Conservation (phyloP, 2,329 filamentous ascomycete genomes). For the Mycosphaerelloides madeirae region DNA sequence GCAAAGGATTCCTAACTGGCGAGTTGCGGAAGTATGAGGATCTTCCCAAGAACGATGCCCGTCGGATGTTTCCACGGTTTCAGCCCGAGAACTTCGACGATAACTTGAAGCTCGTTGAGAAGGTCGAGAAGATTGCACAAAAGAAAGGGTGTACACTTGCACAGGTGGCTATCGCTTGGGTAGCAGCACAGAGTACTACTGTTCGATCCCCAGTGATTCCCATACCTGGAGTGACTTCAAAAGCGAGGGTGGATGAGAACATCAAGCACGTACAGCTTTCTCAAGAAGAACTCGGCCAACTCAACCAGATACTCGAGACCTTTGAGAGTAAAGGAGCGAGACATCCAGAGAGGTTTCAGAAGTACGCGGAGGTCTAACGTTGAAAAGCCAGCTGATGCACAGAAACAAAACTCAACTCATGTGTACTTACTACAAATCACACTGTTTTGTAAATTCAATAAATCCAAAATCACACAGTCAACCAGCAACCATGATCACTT, state of each 20-base stretch:
- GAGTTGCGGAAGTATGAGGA: slow-evolving; percentile 49
- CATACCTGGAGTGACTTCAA: slow-evolving; percentile 37
- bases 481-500: slow-evolving; percentile 4
- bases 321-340: slow-evolving; percentile 37
- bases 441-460: no score
- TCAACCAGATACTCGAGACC: slow-evolving; percentile 47
- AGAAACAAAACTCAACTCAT: no score
- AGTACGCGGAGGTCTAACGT: slow-evolving; percentile 4
- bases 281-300: slow-evolving; percentile 44
- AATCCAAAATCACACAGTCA: background rate
- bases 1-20: slow-evolving; percentile 55
- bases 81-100: slow-evolving; percentile 56
- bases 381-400: no score
- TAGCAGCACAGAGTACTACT: slow-evolving; percentile 36
- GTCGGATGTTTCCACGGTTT: slow-evolving; percentile 53
- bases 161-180: slow-evolving; percentile 48
- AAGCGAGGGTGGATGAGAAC: slow-evolving; percentile 39
- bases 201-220: slow-evolving; percentile 42
- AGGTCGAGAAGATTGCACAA: slow-evolving; percentile 54
- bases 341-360: slow-evolving; percentile 3
- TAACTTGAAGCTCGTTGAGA: slow-evolving; percentile 58
- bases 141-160: slow-evolving; percentile 48
- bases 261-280: slow-evolving; percentile 35
- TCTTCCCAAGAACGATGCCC: slow-evolving; percentile 49
- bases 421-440: no score